Evolutionary conservation across 1,284 basidiomycete genomes (phyloP).

Genomic region (Sanguinoderma infundibulare): DNA sequence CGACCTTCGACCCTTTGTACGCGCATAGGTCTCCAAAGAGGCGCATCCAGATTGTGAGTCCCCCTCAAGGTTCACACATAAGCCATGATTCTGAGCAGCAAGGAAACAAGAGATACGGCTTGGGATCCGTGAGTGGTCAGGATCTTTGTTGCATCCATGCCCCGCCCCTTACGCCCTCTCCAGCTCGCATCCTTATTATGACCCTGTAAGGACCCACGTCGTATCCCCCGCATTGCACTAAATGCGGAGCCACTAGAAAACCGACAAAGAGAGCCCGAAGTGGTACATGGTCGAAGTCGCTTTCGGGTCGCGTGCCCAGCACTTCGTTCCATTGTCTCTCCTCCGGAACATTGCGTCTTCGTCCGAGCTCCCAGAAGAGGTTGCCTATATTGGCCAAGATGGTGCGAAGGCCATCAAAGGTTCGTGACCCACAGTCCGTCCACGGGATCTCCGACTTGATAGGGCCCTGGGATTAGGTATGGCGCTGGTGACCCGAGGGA

Average conservation of each 20-base stretch:
- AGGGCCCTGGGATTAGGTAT: conserved; percentile 51
- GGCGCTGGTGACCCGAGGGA: conserved; percentile 83
- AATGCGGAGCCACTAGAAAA: conserved; percentile 58
- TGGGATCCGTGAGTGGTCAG: conserved; percentile 74
- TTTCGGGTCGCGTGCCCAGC: conserved; percentile 66
- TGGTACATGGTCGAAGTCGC: conserved; percentile 94
- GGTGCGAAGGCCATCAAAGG: conserved; percentile 69
- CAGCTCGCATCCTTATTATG: conserved; percentile 87
- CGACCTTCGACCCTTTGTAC: conserved; percentile 4
- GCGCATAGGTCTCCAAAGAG: conserved; percentile 71
- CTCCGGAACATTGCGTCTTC: conserved; percentile 66
- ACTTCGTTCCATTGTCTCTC: conserved; percentile 83
- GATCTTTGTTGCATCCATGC: neutral
- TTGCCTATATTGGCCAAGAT: conserved; percentile 66
- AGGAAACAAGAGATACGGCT: conserved; percentile 69
- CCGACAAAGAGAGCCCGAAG: conserved; percentile 73
- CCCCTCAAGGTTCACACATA: conserved; percentile 3
- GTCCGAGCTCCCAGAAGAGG: conserved; percentile 49
- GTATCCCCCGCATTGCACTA: neutral
- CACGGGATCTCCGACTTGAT: neutral
- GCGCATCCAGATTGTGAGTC: conserved; percentile 89
- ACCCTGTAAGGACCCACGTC: conserved; percentile 54
- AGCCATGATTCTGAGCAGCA: conserved; percentile 18
- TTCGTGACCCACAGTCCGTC: conserved; percentile 30
- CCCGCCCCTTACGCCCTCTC: conserved; percentile 5